Percentiles rank a stretch among this genome's conserved stretches.
These are phyloP conservation scores for Eucalyptus microcorys DNA, from an alignment of 345 rosid genomes.

Conservation along the genomic window DNA sequence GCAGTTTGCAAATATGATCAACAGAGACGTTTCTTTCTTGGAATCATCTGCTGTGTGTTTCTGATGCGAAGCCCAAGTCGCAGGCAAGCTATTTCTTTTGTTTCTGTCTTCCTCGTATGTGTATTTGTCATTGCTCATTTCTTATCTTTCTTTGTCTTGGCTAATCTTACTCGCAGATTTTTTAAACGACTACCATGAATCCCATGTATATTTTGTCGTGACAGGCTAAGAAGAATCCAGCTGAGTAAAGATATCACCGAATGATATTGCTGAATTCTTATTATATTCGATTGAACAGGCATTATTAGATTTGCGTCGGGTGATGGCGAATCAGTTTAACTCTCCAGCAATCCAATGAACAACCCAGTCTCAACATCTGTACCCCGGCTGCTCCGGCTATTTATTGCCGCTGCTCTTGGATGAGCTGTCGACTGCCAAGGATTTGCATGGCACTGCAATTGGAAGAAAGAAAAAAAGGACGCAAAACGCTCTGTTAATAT, in stretches of 20 bases:
- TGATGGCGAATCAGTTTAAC: neutral
- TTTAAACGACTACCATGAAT: neutral
- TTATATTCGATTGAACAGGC: neutral
- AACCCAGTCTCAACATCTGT: neutral
- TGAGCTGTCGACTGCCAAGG: neutral
- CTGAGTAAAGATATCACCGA: neutral
- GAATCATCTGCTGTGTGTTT: neutral
- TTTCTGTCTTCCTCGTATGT: neutral
- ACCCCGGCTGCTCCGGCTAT: neutral
- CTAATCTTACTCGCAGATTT: neutral
- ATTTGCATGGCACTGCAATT: neutral
- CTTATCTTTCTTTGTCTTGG: neutral
- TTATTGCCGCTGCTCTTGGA: neutral
- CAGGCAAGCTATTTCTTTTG: neutral
- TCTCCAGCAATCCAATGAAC: neutral
- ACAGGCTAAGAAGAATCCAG: neutral
- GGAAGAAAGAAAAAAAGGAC: neutral
- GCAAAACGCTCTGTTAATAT: neutral
- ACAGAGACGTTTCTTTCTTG: neutral
- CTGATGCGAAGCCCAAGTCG: neutral
- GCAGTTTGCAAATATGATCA: neutral
- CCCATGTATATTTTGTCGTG: neutral
- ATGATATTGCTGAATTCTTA: neutral
- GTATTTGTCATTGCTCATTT: neutral
- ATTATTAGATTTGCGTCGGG: neutral